Conservation (phyloP, 441 rosid genomes). For the Erodium texanum region DNA sequence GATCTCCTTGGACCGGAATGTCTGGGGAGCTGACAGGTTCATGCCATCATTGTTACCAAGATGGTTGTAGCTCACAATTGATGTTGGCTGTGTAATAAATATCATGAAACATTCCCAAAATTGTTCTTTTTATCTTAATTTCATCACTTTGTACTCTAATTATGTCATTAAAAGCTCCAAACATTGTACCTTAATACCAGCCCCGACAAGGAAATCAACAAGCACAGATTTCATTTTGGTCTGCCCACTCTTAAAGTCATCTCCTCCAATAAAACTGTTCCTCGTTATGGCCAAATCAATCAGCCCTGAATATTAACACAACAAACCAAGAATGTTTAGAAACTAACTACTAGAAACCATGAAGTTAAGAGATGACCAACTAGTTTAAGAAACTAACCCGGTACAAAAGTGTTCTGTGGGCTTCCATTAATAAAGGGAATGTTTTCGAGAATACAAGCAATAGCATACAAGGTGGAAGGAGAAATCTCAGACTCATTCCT, state of each 20-base stretch:
- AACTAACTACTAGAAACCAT: neutral
- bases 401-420: conserved; percentile 94
- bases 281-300: conserved; percentile 77
- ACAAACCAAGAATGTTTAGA: neutral
- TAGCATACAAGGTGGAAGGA: conserved; percentile 76
- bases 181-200: conserved; percentile 76
- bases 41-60: conserved; percentile 94
- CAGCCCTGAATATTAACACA: conserved; percentile 39
- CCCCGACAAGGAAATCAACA: conserved; percentile 95
- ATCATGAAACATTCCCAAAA: neutral
- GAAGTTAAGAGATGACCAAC: neutral
- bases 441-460: conserved; percentile 76
- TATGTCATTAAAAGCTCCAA: neutral
- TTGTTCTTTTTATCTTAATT: neutral
- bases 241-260: conserved; percentile 98
- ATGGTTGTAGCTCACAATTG: conserved; percentile 95
- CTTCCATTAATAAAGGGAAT: conserved; percentile 94
- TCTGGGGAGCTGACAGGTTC: conserved; percentile 95
- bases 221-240: conserved; percentile 94
- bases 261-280: conserved; percentile 87
- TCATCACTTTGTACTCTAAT: neutral
- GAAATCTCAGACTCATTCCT: conserved; percentile 79
- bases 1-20: conserved; percentile 90
- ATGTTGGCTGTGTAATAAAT: conserved; percentile 57
- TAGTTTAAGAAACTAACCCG: conserved; percentile 34